Conservation (phyloP, 2,329 filamentous ascomycete species). For the Colletotrichum incanum region DNA sequence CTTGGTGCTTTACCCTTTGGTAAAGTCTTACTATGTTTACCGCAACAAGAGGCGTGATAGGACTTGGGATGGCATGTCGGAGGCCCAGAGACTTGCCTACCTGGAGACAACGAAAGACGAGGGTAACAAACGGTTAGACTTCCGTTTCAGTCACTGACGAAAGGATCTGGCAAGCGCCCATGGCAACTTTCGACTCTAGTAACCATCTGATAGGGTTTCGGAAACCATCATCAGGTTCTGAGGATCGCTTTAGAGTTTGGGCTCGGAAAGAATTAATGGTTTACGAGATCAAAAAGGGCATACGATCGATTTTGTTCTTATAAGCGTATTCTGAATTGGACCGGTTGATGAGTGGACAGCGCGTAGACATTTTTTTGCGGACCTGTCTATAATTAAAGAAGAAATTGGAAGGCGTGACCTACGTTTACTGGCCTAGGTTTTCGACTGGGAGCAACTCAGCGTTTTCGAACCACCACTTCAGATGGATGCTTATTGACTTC, state of each 20-base stretch:
- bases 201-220: neutral
- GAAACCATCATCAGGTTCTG: neutral
- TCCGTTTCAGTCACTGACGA: conserved; percentile 56
- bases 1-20: conserved; percentile 49
- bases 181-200: neutral
- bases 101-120: conserved; percentile 57
- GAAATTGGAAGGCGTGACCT: too few species aligned
- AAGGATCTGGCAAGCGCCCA: neutral
- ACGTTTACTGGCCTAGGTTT: too few species aligned
- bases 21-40: conserved; percentile 53
- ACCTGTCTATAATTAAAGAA: neutral
- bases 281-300: neutral
- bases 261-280: neutral
- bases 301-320: neutral
- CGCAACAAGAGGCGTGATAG: conserved; percentile 51
- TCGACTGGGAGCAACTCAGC: neutral
- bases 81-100: conserved; percentile 50
- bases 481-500: conserved; percentile 2
- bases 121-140: conserved; percentile 62
- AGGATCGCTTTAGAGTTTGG: too few species aligned
- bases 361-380: too few species aligned
- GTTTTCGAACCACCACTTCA: conserved; percentile 11
- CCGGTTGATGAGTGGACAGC: neutral
- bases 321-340: too few species aligned
- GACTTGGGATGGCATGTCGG: conserved; percentile 51